phyloP scores from a whole-genome alignment of 306 rosid genomes.

The Medicago arabica region DNA sequence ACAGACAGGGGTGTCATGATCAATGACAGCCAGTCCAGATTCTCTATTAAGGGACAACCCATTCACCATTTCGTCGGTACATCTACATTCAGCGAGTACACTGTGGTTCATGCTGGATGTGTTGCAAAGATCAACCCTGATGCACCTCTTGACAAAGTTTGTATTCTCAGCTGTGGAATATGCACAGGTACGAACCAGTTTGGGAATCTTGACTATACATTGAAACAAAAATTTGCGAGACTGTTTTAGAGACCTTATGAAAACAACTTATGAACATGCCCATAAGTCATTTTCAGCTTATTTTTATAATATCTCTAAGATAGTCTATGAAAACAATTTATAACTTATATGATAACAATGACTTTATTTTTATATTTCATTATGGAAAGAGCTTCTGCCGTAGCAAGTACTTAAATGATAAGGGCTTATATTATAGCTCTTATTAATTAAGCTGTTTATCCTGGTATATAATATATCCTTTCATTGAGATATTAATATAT shows the following conservation, averaged over 20 bases:
- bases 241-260: background rate
- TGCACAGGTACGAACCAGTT: constrained; percentile 64
- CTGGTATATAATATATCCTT: background rate
- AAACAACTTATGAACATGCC: background rate
- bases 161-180: constrained; percentile 88
- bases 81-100: constrained; percentile 89
- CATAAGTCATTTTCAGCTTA: too few relatives aligned
- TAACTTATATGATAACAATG: too few relatives aligned
- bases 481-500: background rate
- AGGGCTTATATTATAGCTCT: background rate
- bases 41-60: constrained; percentile 77
- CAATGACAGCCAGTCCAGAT: constrained; percentile 64
- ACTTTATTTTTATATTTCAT: background rate
- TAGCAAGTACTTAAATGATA: background rate
- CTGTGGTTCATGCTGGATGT: constrained; percentile 78
- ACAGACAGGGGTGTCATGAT: constrained; percentile 85
- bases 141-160: constrained; percentile 94
- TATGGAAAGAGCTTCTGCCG: background rate
- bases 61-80: constrained; percentile 85
- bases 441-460: too few relatives aligned
- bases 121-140: constrained; percentile 83
- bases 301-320: too few relatives aligned
- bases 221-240: too few relatives aligned
- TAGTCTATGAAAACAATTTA: background rate
- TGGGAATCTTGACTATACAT: too few relatives aligned